Evolutionary conservation across 768 basidiomycete genomes (phyloP), one percentile per base, ranked within the genome.

Genomic region (Mycena rebaudengoi): DNA sequence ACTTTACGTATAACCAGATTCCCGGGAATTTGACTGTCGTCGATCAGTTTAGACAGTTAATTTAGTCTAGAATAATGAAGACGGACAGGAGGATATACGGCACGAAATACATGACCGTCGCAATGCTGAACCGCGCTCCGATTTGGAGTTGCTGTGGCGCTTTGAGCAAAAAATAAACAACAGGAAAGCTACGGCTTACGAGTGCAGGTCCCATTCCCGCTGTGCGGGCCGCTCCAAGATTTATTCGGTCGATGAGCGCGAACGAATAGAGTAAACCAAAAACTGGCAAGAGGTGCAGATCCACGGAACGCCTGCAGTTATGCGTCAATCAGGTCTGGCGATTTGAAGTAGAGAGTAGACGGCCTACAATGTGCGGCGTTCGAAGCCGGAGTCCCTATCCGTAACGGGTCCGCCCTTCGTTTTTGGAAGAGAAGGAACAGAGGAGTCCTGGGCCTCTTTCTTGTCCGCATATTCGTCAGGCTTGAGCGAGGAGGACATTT

Each of bases 51-150:
- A n/a, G n/a, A n/a, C n/a, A n/a, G n/a, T n/a, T n/a, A n/a, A n/a
- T n/a, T n/a, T n/a, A n/a, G n/a, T n/a, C n/a, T n/a, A n/a, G n/a
- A n/a, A n/a, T n/a, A n/a, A n/a, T 7, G 29, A 37, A 26, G 25
- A 71, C 79, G 35, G 32, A 82, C 83, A 83, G 69, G 7, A 83
- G 52, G 50, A 81, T 78, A 61, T 83, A 84, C 13, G 82, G 83
- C 7, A 82, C 75, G 62, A 83, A 83, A 52, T 82, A 83, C 13
- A 82, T 63, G 52, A 78, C 80, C 26, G 79, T 80, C 18, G 76
- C 78, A 48, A 83, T 80, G 60, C 77, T 82, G 66, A 74, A 83
- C 35, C 83, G 74, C 12, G 69, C 69, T 12, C 77, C 77, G 53
- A 75, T 69, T 28, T 68, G 39, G 16, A 79, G 70, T 54, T 69